Evolutionary conservation across 1,284 basidiomycete species (phyloP), one percentile per base, ranked within the genome.

Genomic region (Puccinia coronata): DNA sequence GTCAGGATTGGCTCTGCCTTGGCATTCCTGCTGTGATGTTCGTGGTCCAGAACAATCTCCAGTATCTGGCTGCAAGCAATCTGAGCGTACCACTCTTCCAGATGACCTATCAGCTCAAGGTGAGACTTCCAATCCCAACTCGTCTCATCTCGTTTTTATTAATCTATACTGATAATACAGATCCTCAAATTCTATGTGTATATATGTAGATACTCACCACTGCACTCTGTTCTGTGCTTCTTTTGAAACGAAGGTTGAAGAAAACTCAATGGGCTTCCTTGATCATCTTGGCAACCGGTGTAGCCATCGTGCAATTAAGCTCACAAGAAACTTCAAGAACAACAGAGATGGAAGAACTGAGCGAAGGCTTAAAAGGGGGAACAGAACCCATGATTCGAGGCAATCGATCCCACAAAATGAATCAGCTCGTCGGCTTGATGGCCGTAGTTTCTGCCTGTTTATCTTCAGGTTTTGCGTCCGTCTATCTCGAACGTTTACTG

Each of bases 51-150:
- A 86, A 86, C 82, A 85, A 86, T 76, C 82, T 86, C 12, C 85
- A 86, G 81, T 86, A 86, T 82, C 82, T 86, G 76, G 86, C 86
- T 11, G 85, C 86, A 9, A 84, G 85, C 23, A 86, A 86, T 77
- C 84, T 87, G 47, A 85, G 85, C 49, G 86, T 87, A 3, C 85
- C 86, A 0, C 84, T 86, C 70, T 87, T 87, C 81, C 86, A 86
- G 72, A 86, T 87, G 78, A 85, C 86, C 11, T 87, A 86, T 76
- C 86, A 87, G 83, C 84, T 87, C 67, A 87, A 87, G 83, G 85
- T 85, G 36, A 51, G 83, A 36, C 11, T 12, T 36, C n/a, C 31
- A 61, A 9, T 6, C 51, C 51, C 51, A 1, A 16, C 36, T 28
- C n/a, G 25, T 41, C 34, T 3, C 43, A 0, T 25, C n/a, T 53